These are phyloP conservation scores for Annulohypoxylon nitens DNA, from an alignment of 495 filamentous ascomycete species.

Conservation along the genomic window DNA sequence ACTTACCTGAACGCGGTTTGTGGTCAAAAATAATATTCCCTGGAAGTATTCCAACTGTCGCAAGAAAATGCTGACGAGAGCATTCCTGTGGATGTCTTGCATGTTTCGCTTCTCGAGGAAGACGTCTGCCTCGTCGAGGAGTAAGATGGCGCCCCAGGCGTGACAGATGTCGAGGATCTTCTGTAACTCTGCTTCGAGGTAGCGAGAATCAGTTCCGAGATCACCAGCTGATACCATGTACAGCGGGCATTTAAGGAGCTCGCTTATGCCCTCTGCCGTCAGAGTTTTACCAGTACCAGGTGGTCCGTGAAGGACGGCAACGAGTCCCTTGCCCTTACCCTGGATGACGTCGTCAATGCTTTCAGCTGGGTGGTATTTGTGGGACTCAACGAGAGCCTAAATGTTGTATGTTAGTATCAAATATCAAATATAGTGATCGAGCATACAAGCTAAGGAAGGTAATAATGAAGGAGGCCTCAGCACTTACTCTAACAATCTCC, in stretches of 20 bases:
- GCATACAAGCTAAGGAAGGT: background rate
- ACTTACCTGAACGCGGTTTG: constrained; percentile 75
- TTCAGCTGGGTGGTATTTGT: constrained; percentile 81
- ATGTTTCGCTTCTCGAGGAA: constrained; percentile 72
- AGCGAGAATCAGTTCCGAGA: constrained; percentile 62
- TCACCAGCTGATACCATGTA: constrained; percentile 69
- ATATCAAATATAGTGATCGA: background rate
- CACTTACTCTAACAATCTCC: constrained; percentile 73
- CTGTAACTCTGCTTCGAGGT: constrained; percentile 65
- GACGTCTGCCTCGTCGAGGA: constrained; percentile 77
- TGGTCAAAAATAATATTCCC: constrained; percentile 73
- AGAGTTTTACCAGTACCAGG: constrained; percentile 72
- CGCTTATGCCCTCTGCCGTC: constrained; percentile 69
- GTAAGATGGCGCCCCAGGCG: constrained; percentile 67
- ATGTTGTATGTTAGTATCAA: constrained; percentile 28
- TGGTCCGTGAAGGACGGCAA: constrained; percentile 68
- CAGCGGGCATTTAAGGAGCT: constrained; percentile 64
- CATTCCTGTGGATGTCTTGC: constrained; percentile 66
- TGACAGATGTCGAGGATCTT: constrained; percentile 64
- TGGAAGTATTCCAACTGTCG: constrained; percentile 67
- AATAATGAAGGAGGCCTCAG: background rate
- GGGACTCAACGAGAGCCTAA: constrained; percentile 78
- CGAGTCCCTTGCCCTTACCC: constrained; percentile 72
- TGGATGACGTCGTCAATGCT: constrained; percentile 88
- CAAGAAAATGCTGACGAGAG: constrained; percentile 69